Evolutionary conservation across 306 rosid genomes (phyloP), one percentile per base, ranked within the genome.

Genomic region (Boehmeria nivea): DNA sequence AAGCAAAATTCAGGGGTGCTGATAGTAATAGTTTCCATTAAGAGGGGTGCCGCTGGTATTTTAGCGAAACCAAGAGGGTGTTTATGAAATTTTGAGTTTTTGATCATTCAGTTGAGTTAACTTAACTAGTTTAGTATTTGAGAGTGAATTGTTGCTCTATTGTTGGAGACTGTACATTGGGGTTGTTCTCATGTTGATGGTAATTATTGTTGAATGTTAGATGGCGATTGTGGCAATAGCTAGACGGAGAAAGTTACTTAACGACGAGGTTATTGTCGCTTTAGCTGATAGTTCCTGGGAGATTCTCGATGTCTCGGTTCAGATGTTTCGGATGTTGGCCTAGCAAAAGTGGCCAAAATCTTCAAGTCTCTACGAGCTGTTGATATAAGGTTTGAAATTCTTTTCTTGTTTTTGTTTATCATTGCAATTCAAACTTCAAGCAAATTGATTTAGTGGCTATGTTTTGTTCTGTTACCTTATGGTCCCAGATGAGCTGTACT

Each of bases 221-320:
- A 75, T 80, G 51, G 66, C 73, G 0, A n/a, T 91, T 60, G 72
- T 72, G 57, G 95, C 96, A 33, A 72, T 91, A 61, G 93, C 95
- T 16, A 78, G 89, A 60, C 60, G 98, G 56, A 82, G 98, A 52
- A 80, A 68, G 78, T 74, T 87, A 56, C 74, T 91, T 17, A 72
- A 74, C 58, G 96, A 91, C 40, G 87, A 82, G 58, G 81, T 82
- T 55, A 45, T 91, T 37, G 71, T 87, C 3, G 72, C 96, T 24
- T 63, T 91, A 64, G 87, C 82, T 58, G 96, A 91, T 75, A 42
- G 60, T 54, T 78, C 87, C 22, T 91, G 96, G 98, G 88, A 76
- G 53, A 53, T 77, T 64, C 89, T 91, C 44, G 96, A 91, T 43
- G 70, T 91, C 43, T 91, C 98, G 77, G 79, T 24, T 91, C 96